Base-by-base conservation (phyloP, 2,329 filamentous ascomycete species). In the Stagonosporopsis tanaceti region DNA sequence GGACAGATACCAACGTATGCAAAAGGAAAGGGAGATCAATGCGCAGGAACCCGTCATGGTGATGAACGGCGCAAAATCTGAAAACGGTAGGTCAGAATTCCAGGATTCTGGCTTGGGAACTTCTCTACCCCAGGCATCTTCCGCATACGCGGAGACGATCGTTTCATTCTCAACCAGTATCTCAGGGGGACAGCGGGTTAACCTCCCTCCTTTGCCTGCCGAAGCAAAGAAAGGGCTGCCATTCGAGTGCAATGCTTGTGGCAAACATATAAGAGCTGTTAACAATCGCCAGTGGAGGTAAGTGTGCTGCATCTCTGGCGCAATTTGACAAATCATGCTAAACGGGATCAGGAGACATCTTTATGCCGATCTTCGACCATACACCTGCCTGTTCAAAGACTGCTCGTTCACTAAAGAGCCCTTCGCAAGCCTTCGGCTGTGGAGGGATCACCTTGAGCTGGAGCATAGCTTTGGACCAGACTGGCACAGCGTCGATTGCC, bases 191-290 rank as follows among this genome's bases (percentile, higher is more conserved):
- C 53, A 63, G 17, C 48, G 53, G 2, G 37, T 61, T 6, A 57
- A 51, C 4, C 61, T 69, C 11, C 66, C 68, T 2, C 60, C 63
- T 12, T 58, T 71, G 0, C 44, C 61, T 62, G 20, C 47, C 1
- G 47, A 42, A 51, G 68, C 59, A 1, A 67, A 60, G 24, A 50
- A 32, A 1, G 68, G 68, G 2, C n/a, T 41, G 7, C 50, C 39
- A 4, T 71, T 69, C 27, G 62, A 64, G 9, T 71, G 68, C 40
- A 53, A 27, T 38, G 64, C 64, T 6, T 71, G 68, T 48, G 62
- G 61, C 6, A 58, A 46, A 11, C 14, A 37, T 7, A 53, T 71
- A 6, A 41, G 51, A 15, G 20, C 14, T 4, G 8, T 12, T 6
- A 34, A 37, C 15, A 38, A 38, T 27, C 32, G 20, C 27, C 9